These are phyloP conservation scores for Magnaporthiopsis incrustans DNA, from an alignment of 2,329 filamentous ascomycete species.

Conservation along the genomic window DNA sequence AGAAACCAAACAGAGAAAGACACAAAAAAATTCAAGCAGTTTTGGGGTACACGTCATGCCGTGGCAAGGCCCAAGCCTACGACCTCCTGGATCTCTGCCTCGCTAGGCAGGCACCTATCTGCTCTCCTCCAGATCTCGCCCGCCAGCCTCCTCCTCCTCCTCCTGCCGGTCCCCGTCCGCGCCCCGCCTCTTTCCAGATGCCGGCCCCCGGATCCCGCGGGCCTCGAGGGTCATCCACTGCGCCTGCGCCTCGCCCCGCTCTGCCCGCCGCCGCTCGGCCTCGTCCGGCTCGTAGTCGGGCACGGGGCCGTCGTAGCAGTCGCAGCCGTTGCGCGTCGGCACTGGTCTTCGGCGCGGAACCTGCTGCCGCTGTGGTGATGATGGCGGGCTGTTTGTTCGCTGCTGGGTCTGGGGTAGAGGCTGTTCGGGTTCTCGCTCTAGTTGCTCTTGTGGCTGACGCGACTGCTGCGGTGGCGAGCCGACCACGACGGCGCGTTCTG, in stretches of 20 bases:
- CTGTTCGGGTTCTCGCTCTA: neutral
- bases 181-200: neutral
- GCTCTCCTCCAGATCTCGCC: neutral
- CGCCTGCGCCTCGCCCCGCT: slow-evolving; percentile 18
- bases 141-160: too few species aligned
- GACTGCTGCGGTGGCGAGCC: neutral
- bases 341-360: slow-evolving; percentile 9
- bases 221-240: slow-evolving; percentile 12
- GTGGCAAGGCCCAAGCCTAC: too few species aligned
- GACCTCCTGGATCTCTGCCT: too few species aligned
- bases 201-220: neutral
- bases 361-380: neutral
- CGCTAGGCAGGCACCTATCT: neutral
- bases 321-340: neutral
- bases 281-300: slow-evolving; percentile 15
- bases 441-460: neutral
- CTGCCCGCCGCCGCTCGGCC: slow-evolving; percentile 15
- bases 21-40: neutral
- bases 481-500: neutral
- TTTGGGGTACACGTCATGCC: neutral
- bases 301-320: slow-evolving; percentile 2
- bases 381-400: neutral
- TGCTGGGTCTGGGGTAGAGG: neutral
- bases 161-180: neutral
- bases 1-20: neutral